Base-by-base conservation (phyloP, 2,329 filamentous ascomycete genomes). In the Metarhizium album region DNA sequence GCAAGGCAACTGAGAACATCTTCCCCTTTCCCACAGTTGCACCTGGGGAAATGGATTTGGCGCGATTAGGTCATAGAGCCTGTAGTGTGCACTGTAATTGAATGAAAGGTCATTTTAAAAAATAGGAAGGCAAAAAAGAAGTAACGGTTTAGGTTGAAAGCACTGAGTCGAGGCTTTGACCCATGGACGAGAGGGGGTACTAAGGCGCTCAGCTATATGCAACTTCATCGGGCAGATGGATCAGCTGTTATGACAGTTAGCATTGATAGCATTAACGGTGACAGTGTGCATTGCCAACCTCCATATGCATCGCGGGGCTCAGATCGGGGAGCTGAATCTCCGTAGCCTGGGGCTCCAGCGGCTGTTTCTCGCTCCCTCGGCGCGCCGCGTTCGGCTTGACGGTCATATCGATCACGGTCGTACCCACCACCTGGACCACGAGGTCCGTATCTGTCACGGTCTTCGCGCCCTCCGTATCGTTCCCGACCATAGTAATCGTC, bases 401-500 rank as follows among this genome's bases (percentile, higher is more conserved):
- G 73, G 48, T 80, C 74, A 46, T 76, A 76, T 52, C 73, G 70
- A 14, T 72, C 70, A 47, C 70, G 67, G 16, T 75, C 76, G 53
- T 76, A 75, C 40, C 71, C 72, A 54, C 72, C 68, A 27, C 64
- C 63, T 29, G 61, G 64, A 46, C 64, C 62, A 45, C 68, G 69
- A 48, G 63, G 57, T n/a, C 60, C 60, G 50, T 72, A 70, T 51
- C 69, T 67, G 20, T 72, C 70, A 42, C 70, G 68, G 46, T 75
- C 73, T 18, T 76, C 71, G 52, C 73, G 72, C 45, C 64, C 68
- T 49, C 60, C 71, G 49, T 69, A 67, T 45, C 67, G 66, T 43
- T 70, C 67, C 16, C 67, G 65, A 33, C 64, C 62, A 46, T 67
- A 67, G 45, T 66, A 63, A 6, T 69, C 68, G 14, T 71, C 70